Evolutionary conservation across 495 filamentous ascomycete species (phyloP), one percentile per base, ranked within the genome.

Genomic region (Tuber umbilicatum): DNA sequence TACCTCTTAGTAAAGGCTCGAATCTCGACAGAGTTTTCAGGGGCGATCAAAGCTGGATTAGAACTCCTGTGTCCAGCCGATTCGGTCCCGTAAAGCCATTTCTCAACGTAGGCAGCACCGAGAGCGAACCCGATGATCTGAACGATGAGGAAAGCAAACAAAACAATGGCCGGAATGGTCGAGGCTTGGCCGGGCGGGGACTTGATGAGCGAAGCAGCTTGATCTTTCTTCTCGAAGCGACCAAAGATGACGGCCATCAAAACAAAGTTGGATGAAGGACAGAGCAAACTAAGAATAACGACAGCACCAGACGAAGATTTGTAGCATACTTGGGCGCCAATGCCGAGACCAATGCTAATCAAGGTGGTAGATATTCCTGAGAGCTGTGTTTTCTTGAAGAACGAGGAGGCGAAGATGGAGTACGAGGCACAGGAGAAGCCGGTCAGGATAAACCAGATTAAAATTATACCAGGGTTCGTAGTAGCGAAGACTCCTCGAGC

Each of bases 341-440:
- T 87, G 27, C 88, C 91, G 16, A 94, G 83, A 68, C 91, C 81
- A 27, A 94, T 84, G n/a, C 86, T 87, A 42, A 88, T 79, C 31
- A 94, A 88, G 17, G 89, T 88, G 7, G 88, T 84, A 6, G 88
- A 86, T 72, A 93, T 91, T 35, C 92, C 92, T 72, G 88, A 92
- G 39, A 95, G 86, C 83, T 95, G 92, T 2, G 92, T 89, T 80
- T 87, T 90, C 74, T 88, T 90, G 84, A 94, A 95, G 80, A 94
- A 91, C 17, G 90, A 84, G 0, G 89, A 90, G 2, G 89, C 88
- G 41, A 94, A 86, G 70, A 94, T 87, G 0, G 91, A 90, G 79
- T 91, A 90, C 5, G 89, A 91, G 0, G 87, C 85, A 31, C 93
- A 83, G 17, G 91, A 86, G 7, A 91, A 82, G 2, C 92, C 92